Evolutionary conservation across 2,329 filamentous ascomycete genomes (phyloP).

Genomic region (Sporothrix pseudoabietina): DNA sequence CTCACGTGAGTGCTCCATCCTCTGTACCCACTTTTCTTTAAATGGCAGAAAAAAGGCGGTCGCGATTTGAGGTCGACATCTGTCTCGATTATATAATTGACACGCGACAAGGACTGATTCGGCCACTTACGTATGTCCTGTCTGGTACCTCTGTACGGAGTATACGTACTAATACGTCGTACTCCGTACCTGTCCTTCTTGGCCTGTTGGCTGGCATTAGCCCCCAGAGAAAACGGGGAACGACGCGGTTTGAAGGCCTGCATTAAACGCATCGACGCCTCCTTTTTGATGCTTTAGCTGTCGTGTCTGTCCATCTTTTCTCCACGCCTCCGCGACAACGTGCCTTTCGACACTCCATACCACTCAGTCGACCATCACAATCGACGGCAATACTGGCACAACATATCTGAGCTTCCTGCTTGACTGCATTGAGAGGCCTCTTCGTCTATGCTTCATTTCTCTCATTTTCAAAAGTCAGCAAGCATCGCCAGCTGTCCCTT

Average conservation of each 20-base stretch:
- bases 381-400: slow-evolving; percentile 5
- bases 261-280: slow-evolving; percentile 10
- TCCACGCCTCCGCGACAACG: not conserved
- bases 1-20: not conserved
- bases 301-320: not conserved
- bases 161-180: no score
- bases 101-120: not conserved
- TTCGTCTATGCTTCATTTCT: not conserved
- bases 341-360: slow-evolving; percentile 6
- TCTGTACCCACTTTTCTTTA: no score
- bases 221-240: slow-evolving; percentile 5
- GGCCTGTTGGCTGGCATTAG: not conserved
- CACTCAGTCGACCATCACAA: slow-evolving; percentile 6
- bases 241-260: slow-evolving; percentile 21
- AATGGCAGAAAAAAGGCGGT: slow-evolving; percentile 27
- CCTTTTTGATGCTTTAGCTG: slow-evolving; percentile 19
- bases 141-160: not conserved
- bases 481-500: not conserved
- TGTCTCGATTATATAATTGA: not conserved
- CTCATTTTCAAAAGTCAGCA: not conserved
- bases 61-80: not conserved
- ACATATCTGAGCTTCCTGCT: slow-evolving; percentile 7
- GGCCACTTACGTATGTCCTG: slow-evolving; percentile 3
- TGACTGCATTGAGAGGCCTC: not conserved
- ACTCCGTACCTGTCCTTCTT: not conserved